Conservation (phyloP, 1,284 basidiomycete species). For the Fomitiporia mediterranea region DNA sequence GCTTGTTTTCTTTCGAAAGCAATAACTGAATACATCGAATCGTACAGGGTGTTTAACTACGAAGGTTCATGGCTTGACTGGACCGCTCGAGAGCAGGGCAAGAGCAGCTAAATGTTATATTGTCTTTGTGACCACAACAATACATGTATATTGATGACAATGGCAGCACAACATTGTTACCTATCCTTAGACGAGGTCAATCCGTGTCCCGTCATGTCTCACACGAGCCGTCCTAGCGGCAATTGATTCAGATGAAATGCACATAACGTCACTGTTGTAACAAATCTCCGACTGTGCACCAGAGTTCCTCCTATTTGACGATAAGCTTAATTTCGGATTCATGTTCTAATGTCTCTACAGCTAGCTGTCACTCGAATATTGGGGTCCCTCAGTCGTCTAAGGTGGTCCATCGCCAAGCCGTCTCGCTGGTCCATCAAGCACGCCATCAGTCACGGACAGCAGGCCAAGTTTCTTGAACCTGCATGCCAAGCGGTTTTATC, state of each 20-base stretch:
- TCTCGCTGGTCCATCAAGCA: not conserved
- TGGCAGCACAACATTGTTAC: too few species aligned
- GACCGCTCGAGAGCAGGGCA: constrained; percentile 55
- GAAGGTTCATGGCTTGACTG: constrained; percentile 93
- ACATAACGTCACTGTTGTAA: too few species aligned
- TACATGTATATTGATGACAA: not conserved
- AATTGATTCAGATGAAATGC: too few species aligned
- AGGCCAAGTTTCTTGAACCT: not conserved
- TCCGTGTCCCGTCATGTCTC: too few species aligned
- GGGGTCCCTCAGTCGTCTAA: too few species aligned
- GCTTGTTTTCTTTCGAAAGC: not conserved
- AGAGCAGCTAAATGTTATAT: constrained; percentile 13
- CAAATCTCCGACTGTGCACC: too few species aligned
- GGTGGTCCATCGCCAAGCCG: not conserved
- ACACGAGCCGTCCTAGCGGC: too few species aligned
- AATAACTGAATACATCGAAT: not conserved
- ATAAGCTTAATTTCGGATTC: too few species aligned
- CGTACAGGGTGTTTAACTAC: constrained; percentile 76
- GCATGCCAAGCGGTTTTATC: not conserved
- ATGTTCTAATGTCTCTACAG: too few species aligned
- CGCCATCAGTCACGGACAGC: not conserved
- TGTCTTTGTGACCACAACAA: not conserved
- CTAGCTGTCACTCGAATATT: too few species aligned
- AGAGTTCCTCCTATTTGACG: too few species aligned
- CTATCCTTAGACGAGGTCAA: too few species aligned